Base-by-base conservation (phyloP, 1,284 basidiomycete genomes). In the Puccinia polysora region DNA sequence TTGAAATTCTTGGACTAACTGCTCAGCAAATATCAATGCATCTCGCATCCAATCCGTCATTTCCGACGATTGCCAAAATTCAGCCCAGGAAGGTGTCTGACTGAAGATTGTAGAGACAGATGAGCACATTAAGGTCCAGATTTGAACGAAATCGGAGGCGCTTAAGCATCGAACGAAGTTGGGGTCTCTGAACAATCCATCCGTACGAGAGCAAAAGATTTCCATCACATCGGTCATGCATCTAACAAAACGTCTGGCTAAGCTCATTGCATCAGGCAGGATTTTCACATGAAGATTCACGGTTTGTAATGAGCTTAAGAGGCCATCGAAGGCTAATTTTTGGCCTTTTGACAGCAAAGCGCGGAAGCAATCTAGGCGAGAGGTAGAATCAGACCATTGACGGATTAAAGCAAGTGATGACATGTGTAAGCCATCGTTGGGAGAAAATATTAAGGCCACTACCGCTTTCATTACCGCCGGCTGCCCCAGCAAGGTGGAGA, bases 1-100 rank as follows among this genome's bases (percentile, higher is more conserved):
- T 47, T 86, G 83, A 78, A 91, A 85, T 76, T 91, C 87, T 3
- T 86, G 87, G 32, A 95, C 82, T 82, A 95, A 84, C 76, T 91
- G 88, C 75, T 89, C 83, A 15, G 88, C 90, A 78, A 95, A 92
- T 71, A 96, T 92, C 65, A 97, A 83, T 0, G 92, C 93, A 79
- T 97, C 94, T 74, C 92, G 86, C 94, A 97, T 96, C 93, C 93
- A 97, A 58, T 88, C 85, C 25, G 89, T 85, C 92, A 97, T 95
- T 65, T 87, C 86, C 34, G 87, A 84, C 76, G 86, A 86, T 73
- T 89, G 87, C 78, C 90, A 90, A 77, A 84, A 88, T 10, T 82
- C 80, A 0, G 94, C 86, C 93, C 93, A 97, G 23, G 82, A 78
- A 0, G 88, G 87, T 2, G 91, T 93, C 65, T 85, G 84, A 76